Evolutionary conservation across 768 basidiomycete species (phyloP), one percentile per base, ranked within the genome.

Genomic region (Inosperma sp.): DNA sequence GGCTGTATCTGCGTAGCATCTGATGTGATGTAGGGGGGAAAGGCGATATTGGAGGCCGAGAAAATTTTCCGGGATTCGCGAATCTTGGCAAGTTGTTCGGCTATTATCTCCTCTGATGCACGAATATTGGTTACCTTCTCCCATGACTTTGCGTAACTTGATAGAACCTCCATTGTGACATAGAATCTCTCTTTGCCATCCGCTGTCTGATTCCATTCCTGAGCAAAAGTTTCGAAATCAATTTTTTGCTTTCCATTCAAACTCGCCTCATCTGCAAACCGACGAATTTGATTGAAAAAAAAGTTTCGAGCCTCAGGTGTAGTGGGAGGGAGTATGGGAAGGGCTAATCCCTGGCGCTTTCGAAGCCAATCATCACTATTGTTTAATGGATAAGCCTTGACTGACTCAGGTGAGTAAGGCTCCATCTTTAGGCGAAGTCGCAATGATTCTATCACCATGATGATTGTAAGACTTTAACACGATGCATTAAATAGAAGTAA

Each of bases 141-240:
- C 61, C 62, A 64, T 16, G 57, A 35, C 39, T 63, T 63, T n/a
- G 60, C 55, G 33, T 63, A 61, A 21, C 51, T 52, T 14, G 21
- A 23, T 16, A 65, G 49, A 27, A 65, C 59, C n/a, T 65, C 63
- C 4, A 41, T 26, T 12, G 63, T 65, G 4, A 62, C 41, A 41
- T 65, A 65, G 41, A 58, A 63, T 1, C 60, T 48, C 16, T 47
- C 46, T 21, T 59, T 61, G 23, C 62, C 62, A 55, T 63, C 56
- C 7, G 62, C 60, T 23, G 60, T 37, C 10, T 43, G 19, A 42
- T 63, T 63, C 62, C 60, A 63, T 31, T 59, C 52, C 19, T 53
- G 46, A 10, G 62, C 56, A 55, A 63, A 63, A 3, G 45, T 48
- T n/a, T 55, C 47, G 44, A 43, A 61, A 29, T 64, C 31, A 16